Percentiles rank a stretch among this genome's conserved stretches.
Evolutionary conservation across 139 green algal genomes (phyloP).

Genomic region (Haematococcus lacustris): DNA sequence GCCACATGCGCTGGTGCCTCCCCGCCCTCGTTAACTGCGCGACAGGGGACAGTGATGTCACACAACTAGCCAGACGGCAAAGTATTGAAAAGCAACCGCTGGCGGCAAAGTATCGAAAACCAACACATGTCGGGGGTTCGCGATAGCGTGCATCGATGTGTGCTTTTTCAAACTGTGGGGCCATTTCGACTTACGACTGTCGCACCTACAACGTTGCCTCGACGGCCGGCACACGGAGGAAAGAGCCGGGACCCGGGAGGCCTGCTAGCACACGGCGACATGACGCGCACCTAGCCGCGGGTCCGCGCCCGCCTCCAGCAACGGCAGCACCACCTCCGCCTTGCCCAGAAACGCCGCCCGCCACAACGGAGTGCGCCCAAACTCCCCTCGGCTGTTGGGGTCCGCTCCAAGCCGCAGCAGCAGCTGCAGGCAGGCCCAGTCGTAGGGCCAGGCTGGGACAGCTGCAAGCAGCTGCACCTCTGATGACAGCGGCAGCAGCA

Average conservation of each 20-base stretch:
- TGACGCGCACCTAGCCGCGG: constrained; percentile 28
- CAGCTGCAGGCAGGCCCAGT: neutral
- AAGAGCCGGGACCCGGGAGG: too few species aligned
- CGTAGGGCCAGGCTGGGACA: neutral
- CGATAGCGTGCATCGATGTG: too few species aligned
- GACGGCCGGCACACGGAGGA: too few species aligned
- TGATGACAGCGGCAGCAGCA: neutral
- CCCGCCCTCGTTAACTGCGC: constrained; percentile 24
- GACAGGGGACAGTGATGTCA: neutral
- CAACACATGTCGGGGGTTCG: too few species aligned
- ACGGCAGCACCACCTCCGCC: constrained; percentile 15
- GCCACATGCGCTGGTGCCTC: constrained; percentile 38
- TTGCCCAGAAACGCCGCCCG: constrained; percentile 44
- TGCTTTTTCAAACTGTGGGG: too few species aligned
- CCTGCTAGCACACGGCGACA: too few species aligned
- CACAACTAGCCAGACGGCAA: neutral
- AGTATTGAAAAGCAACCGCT: too few species aligned
- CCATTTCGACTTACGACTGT: too few species aligned
- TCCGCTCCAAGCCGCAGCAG: constrained; percentile 22
- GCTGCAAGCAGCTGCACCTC: neutral
- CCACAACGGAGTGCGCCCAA: constrained; percentile 48
- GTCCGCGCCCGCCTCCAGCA: constrained; percentile 42
- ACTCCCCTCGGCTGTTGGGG: constrained; percentile 46
- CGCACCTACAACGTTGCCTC: too few species aligned
- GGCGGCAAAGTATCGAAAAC: too few species aligned